phyloP scores from a whole-genome alignment of 1,284 basidiomycete species.

The Somion occarium region DNA sequence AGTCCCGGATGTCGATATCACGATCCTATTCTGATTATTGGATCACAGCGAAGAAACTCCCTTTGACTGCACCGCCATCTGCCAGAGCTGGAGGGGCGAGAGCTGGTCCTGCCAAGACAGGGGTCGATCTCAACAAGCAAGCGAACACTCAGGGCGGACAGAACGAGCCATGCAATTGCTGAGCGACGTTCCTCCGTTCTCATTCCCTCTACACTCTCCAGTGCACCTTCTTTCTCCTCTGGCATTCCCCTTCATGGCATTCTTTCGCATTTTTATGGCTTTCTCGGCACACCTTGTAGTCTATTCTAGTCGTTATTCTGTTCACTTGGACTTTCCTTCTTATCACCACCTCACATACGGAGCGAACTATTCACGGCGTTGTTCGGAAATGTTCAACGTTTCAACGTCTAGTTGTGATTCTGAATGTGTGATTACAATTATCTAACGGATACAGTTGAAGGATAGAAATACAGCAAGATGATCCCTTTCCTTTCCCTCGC shows the following conservation, averaged over 20 bases:
- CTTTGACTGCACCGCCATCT: conserved; percentile 65
- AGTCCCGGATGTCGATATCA: conserved; percentile 21
- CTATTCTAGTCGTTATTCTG: background rate
- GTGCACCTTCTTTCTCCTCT: background rate
- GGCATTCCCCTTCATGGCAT: background rate
- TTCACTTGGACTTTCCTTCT: background rate
- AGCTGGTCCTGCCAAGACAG: conserved; percentile 39
- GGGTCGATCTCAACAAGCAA: conserved; percentile 74
- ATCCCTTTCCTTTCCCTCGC: too few species aligned
- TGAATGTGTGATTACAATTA: conserved; percentile 1
- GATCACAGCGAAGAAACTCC: conserved; percentile 71
- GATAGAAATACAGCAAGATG: background rate
- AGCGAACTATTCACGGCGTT: background rate
- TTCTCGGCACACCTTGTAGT: background rate
- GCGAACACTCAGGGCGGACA: conserved; percentile 41
- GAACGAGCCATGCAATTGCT: conserved; percentile 74
- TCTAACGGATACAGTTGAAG: background rate
- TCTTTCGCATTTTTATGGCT: background rate
- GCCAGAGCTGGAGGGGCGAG: conserved; percentile 50
- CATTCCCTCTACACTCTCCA: background rate
- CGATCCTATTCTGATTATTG: background rate
- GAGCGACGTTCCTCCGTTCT: conserved; percentile 20
- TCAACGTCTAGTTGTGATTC: background rate
- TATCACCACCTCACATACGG: background rate
- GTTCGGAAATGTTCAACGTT: too few species aligned